Evolutionary conservation across 73 alveolate genomes (phyloP).

Genomic region (Tetrahymena malaccensis): DNA sequence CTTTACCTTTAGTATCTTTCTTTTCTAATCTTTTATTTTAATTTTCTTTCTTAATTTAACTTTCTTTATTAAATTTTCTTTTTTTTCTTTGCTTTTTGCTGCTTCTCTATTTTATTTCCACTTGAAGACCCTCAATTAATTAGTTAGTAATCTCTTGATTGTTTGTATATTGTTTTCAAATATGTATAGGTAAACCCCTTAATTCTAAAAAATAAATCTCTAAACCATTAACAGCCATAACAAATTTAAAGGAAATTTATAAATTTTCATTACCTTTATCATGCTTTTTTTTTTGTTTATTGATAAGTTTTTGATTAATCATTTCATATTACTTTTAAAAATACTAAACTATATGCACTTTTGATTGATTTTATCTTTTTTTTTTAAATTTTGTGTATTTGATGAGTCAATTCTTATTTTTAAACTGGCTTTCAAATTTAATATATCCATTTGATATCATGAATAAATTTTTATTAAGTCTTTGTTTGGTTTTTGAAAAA

Average conservation of each 20-base stretch:
- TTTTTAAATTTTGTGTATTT: not conserved
- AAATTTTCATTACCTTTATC: not conserved
- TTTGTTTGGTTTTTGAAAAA: not conserved
- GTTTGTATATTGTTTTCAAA: not conserved
- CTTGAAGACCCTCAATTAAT: not conserved
- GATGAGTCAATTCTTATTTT: not conserved
- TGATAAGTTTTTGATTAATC: not conserved
- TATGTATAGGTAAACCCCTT: not conserved
- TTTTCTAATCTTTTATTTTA: not conserved
- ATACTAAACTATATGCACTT: not conserved
- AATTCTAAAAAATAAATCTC: not conserved
- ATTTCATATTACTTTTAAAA: not conserved
- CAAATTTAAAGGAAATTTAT: not conserved
- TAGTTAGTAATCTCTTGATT: not conserved
- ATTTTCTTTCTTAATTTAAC: not conserved
- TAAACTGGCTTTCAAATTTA: not conserved
- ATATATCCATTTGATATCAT: not conserved
- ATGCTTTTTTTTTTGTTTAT: not conserved
- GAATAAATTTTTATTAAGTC: too few relatives aligned
- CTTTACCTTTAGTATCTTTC: not conserved
- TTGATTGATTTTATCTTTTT: not conserved
- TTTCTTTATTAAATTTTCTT: not conserved
- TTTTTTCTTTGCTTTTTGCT: not conserved
- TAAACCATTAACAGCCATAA: not conserved
- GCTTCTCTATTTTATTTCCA: not conserved